Evolutionary conservation across 169 alveolate genomes (phyloP), one percentile per base, ranked within the genome.

Genomic region (Toxoplasma gondii): DNA sequence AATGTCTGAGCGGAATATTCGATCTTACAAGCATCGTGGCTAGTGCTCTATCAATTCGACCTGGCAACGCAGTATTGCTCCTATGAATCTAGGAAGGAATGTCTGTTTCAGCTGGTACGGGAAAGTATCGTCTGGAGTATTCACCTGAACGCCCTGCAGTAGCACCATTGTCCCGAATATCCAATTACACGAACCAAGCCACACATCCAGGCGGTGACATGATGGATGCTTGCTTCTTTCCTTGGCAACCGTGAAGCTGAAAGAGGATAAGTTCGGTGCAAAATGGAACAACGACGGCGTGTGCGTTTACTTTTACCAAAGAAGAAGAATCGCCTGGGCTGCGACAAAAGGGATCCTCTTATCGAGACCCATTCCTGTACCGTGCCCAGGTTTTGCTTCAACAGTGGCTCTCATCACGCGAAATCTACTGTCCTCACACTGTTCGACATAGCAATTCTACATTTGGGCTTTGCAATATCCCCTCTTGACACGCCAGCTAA

Each of bases 241-340:
- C 36, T 82, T 82, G 39, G 41, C 34, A 17, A 67, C 67, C 90
- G 39, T 82, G 90, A 27, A 22, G 31, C 90, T 82, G 90, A 82
- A 22, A 24, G 44, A 5, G 10, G 34, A 5, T 41, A 78, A n/a
- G 43, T 27, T 1, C 45, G 39, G 9, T 36, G 39, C 43, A 19
- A 38, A 19, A 10, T 36, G n/a, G 45, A 38, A 78, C 45, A 1
- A 17, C 86, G 10, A 1, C 9, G 49, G 29, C 22, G 39, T 38
- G 7, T 78, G n/a, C 86, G 22, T 78, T 19, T 10, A 69, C 7
- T 45, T 10, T 5, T 78, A 78, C 86, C 86, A 17, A n/a, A 78
- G 86, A n/a, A 78, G 86, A 78, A 78, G 45, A 38, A 78, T 38
- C 22, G 86, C 86, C 86, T 78, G 86, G 49, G 86, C 86, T 17